Evolutionary conservation across 2,329 filamentous ascomycete genomes (phyloP), one percentile per base, ranked within the genome.

Genomic region (Fusarium sp.): DNA sequence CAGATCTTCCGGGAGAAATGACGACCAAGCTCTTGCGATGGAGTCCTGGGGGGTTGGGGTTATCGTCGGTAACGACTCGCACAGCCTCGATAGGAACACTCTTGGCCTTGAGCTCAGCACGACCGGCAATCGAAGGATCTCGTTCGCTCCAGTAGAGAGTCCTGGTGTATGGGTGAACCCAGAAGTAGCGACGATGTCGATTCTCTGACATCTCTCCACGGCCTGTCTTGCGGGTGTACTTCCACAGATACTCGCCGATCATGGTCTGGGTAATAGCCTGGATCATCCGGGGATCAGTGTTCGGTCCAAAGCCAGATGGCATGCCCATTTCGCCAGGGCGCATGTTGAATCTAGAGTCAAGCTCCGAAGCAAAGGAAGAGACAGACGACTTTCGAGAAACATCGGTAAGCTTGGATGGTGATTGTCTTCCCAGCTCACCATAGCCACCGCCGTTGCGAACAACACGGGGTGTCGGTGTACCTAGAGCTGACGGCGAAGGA

Each of bases 211-310:
- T 87, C 62, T 93, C 91, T 50, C 88, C 90, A 21, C 94, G 89
- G n/a, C 93, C 93, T 57, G 93, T 84, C 79, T 95, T 97, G 70
- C 95, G 90, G 0, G 95, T 99, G 77, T 99, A 99, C 76, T 99
- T 99, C 95, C 95, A 99, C 36, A 99, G 82, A 75, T 94, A 98
- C 75, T 99, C 95, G 52, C 95, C 95, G 72, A 99, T 98, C 95
- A 99, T 99, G 15, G 95, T 98, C 77, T 99, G 94, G 3, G 95
- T 99, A 65, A 99, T 97, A 44, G 95, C 95, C 78, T 97, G 93
- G 67, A 99, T 98, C 93, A 99, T 97, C 69, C 94, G 91, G 61
- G 94, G 94, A 77, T 99, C 95, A 6, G 93, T 96, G 62, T 85
- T 85, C 17, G 87, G 81, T 9, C 87, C 85, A 57, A 95, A 84